phyloP scores from a whole-genome alignment of 805 yeast species.

The Candida endomychidarum region DNA sequence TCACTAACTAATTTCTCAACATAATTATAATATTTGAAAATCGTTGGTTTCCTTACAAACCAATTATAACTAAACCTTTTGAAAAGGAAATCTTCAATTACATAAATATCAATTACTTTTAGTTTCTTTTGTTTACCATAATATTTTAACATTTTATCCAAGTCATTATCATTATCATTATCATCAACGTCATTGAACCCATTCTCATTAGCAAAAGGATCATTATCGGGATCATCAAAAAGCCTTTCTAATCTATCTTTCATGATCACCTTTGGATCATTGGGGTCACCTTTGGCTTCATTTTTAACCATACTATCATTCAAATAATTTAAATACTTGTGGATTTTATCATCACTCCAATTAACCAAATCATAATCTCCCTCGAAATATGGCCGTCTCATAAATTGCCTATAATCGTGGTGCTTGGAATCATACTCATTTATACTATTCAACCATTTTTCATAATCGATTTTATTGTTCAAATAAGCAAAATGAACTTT shows the following conservation, averaged over 20 bases:
- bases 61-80: slow-evolving; percentile 5
- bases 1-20: slow-evolving; percentile 5
- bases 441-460: slow-evolving; percentile 17
- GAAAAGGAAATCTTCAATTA: slow-evolving; percentile 7
- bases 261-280: slow-evolving; percentile 22
- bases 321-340: slow-evolving; percentile 53
- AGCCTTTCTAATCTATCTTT: slow-evolving; percentile 33
- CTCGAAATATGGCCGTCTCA: slow-evolving; percentile 12
- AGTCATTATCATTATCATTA: not conserved
- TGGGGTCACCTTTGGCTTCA: slow-evolving; percentile 1
- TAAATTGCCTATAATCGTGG: slow-evolving; percentile 7
- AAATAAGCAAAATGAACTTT: slow-evolving; percentile 30
- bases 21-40: slow-evolving; percentile 2
- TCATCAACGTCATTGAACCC: too few species aligned
- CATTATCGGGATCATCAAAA: slow-evolving; percentile 19
- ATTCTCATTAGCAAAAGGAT: not conserved
- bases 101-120: slow-evolving; percentile 6
- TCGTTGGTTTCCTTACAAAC: slow-evolving; percentile 4
- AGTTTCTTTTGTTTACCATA: not conserved
- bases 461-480: slow-evolving; percentile 18
- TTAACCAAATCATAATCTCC: slow-evolving; percentile 30
- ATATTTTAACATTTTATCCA: slow-evolving; percentile 1
- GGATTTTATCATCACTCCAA: slow-evolving; percentile 50
- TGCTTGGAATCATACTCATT: slow-evolving; percentile 8
- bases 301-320: slow-evolving; percentile 29